Conservation (phyloP, 352 stramenopile species). For the Globisporangium middletonii region DNA sequence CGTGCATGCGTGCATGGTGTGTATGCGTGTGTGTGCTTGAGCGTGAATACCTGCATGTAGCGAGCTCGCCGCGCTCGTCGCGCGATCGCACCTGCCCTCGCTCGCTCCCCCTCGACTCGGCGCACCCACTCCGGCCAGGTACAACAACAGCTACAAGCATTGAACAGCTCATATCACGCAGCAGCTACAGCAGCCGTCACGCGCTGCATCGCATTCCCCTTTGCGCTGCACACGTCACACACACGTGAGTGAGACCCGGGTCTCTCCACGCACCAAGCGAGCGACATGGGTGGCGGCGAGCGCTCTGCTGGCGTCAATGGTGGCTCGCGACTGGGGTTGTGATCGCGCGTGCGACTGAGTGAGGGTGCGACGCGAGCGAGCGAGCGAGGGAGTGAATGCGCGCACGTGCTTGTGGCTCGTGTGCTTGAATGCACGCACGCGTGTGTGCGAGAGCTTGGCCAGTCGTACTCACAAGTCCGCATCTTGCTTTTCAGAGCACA, state of each 20-base stretch:
- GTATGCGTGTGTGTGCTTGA: too few relatives aligned
- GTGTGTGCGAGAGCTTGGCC: not conserved
- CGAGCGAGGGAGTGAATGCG: not conserved
- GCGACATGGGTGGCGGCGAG: slow-evolving; percentile 1
- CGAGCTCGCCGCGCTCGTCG: not conserved
- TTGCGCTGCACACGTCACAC: too few relatives aligned
- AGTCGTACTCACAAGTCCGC: not conserved
- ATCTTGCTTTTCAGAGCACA: not conserved
- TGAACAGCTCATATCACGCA: not conserved
- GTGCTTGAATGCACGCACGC: not conserved
- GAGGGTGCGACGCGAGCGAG: slow-evolving; percentile 1
- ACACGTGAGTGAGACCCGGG: not conserved
- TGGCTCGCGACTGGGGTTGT: not conserved
- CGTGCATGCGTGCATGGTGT: not conserved
- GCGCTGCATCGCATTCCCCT: not conserved
- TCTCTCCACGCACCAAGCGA: not conserved
- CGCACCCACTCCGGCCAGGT: not conserved
- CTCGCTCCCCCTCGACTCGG: not conserved
- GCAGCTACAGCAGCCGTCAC: not conserved
- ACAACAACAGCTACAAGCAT: not conserved
- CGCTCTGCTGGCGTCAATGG: not conserved
- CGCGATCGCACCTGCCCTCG: not conserved
- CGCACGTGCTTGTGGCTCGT: slow-evolving; percentile 4
- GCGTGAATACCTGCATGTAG: too few relatives aligned
- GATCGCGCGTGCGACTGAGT: not conserved